These are phyloP conservation scores for Arabidopsis thaliana DNA, from an alignment of 345 rosid species.

Conservation along the genomic window DNA sequence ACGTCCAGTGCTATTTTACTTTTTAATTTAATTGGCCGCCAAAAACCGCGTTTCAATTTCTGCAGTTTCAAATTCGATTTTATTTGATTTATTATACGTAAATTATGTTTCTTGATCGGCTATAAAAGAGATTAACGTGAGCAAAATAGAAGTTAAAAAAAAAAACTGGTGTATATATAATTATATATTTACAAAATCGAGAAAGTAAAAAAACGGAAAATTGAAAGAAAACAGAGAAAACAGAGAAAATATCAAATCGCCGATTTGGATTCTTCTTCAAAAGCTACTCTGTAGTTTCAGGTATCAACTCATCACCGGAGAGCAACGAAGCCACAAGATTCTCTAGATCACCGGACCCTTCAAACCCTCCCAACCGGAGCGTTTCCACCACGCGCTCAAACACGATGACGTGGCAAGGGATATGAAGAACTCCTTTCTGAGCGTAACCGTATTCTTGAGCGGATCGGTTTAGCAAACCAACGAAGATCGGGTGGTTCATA, in stretches of 20 bases:
- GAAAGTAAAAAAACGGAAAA: neutral
- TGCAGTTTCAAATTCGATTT: neutral
- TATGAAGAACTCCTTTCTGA: slow-evolving; percentile 87
- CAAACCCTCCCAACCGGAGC: slow-evolving; percentile 60
- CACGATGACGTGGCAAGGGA: slow-evolving; percentile 86
- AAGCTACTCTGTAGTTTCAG: slow-evolving; percentile 44
- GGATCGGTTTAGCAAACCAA: slow-evolving; percentile 69
- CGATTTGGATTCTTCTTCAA: neutral
- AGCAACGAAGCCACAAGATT: slow-evolving; percentile 45
- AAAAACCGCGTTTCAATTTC: slow-evolving; percentile 14
- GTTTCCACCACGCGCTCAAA: slow-evolving; percentile 87
- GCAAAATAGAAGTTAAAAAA: neutral
- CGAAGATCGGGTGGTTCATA: slow-evolving; percentile 80
- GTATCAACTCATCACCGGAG: slow-evolving; percentile 36
- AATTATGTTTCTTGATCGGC: neutral
- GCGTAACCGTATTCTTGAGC: slow-evolving; percentile 98
- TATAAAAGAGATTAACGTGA: neutral
- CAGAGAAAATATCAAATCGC: neutral
- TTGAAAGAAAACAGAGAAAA: neutral
- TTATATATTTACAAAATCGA: slow-evolving; percentile 35
- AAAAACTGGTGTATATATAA: slow-evolving; percentile 16
- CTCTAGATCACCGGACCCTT: slow-evolving; percentile 20
- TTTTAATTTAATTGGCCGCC: neutral
- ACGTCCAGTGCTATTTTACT: slow-evolving; percentile 23
- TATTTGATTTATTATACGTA: neutral